Conservation (phyloP, 306 rosid genomes). For the Vachellia pachyceras region DNA sequence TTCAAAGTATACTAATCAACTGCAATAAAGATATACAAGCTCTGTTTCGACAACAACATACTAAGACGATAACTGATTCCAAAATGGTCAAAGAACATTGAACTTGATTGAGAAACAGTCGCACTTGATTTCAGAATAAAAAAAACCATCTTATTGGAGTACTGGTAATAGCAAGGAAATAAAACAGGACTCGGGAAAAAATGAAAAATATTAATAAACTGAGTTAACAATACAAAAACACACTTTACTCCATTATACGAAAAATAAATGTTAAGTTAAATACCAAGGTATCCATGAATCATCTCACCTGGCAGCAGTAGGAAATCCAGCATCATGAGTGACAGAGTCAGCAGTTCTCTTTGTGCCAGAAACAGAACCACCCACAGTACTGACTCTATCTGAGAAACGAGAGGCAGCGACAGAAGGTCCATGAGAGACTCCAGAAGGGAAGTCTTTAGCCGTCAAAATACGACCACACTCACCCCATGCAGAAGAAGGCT, state of each 20-base stretch:
- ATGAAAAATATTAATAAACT: background rate
- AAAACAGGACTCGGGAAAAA: background rate
- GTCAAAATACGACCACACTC: slow-evolving; percentile 68
- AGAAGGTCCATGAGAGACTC: slow-evolving; percentile 45
- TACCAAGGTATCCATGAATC: background rate
- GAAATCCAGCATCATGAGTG: slow-evolving; percentile 60
- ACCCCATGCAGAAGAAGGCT: slow-evolving; percentile 48
- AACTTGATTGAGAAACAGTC: background rate
- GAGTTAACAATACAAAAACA: background rate
- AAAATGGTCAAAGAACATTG: background rate
- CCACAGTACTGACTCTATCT: slow-evolving; percentile 34
- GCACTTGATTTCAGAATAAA: background rate
- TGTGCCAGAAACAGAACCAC: slow-evolving; percentile 55
- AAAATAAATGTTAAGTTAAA: background rate
- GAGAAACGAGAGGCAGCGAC: slow-evolving; percentile 51
- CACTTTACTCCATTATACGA: background rate
- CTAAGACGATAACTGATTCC: background rate
- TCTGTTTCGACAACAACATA: background rate
- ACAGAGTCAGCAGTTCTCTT: slow-evolving; percentile 74
- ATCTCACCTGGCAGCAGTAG: slow-evolving; percentile 59
- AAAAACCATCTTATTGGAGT: background rate
- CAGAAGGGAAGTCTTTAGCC: slow-evolving; percentile 69
- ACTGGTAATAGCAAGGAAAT: background rate
- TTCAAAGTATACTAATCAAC: background rate
- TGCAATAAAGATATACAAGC: background rate